These are phyloP conservation scores for Citrullus colocynthis DNA, from an alignment of 306 rosid genomes.

Conservation along the genomic window DNA sequence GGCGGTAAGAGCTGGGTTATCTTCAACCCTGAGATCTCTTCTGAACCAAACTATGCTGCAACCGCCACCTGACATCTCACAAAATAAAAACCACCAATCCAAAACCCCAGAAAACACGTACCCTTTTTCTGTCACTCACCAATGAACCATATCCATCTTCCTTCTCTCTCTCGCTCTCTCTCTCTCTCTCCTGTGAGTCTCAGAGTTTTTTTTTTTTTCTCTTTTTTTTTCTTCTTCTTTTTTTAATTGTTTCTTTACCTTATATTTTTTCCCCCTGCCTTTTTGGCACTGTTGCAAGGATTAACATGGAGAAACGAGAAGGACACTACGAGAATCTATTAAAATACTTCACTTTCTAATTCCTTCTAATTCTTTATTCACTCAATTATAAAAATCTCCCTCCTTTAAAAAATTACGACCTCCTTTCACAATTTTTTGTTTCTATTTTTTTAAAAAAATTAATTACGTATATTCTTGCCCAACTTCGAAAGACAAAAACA, in stretches of 20 bases:
- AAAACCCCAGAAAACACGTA: conserved; percentile 9
- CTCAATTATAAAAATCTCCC: too few relatives aligned
- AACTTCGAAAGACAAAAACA: too few relatives aligned
- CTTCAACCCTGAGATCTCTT: conserved; percentile 95
- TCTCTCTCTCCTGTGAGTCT: not conserved
- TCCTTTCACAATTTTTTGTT: too few relatives aligned
- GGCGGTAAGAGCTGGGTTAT: conserved; percentile 85
- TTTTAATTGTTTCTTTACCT: conserved; percentile 18
- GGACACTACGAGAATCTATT: not conserved
- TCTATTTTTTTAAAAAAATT: too few relatives aligned
- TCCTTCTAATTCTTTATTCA: not conserved
- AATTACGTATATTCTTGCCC: too few relatives aligned
- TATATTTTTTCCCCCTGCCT: not conserved
- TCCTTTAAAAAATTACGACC: too few relatives aligned
- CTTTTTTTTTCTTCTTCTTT: not conserved
- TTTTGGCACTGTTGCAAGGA: not conserved
- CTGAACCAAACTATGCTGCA: conserved; percentile 99
- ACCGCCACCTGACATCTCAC: conserved; percentile 79
- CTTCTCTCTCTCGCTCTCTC: not conserved
- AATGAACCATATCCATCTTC: conserved; percentile 10
- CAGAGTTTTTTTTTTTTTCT: not conserved
- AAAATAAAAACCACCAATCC: not conserved
- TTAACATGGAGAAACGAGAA: not conserved
- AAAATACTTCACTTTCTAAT: not conserved
- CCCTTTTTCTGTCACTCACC: conserved; percentile 13